phyloP scores from a whole-genome alignment of 441 rosid genomes.

The Euphorbia schlechtendalii region DNA sequence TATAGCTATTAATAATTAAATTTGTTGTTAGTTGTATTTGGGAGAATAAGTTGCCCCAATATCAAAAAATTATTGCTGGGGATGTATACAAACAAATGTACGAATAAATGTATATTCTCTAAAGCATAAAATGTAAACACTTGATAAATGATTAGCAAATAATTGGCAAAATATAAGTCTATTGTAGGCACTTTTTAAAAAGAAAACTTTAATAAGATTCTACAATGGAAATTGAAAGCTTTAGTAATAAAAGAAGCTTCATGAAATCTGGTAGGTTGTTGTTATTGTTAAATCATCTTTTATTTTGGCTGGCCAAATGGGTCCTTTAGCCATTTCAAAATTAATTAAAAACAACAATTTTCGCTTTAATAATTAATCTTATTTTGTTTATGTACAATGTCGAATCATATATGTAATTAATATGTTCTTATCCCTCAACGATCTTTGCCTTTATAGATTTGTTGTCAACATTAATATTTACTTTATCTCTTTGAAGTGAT shows the following conservation, averaged over 20 bases:
- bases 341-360: not conserved
- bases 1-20: not conserved
- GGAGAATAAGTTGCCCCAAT: too few relatives aligned
- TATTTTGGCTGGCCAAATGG: slow-evolving; percentile 27
- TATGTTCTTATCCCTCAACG: too few relatives aligned
- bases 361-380: not conserved
- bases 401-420: too few relatives aligned
- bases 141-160: slow-evolving; percentile 28
- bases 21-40: too few relatives aligned
- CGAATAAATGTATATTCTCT: not conserved
- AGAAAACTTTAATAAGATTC: slow-evolving; percentile 33
- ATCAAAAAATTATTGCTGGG: too few relatives aligned
- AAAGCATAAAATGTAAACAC: not conserved
- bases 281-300: slow-evolving; percentile 28
- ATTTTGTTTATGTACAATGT: too few relatives aligned
- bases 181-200: slow-evolving; percentile 13
- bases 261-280: slow-evolving; percentile 14
- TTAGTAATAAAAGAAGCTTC: slow-evolving; percentile 19
- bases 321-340: slow-evolving; percentile 14
- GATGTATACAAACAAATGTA: not conserved
- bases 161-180: slow-evolving; percentile 21
- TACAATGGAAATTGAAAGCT: not conserved
- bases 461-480: too few relatives aligned
- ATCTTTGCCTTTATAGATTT: too few relatives aligned
- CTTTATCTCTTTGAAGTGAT: too few relatives aligned